Evolutionary conservation across 805 yeast genomes (phyloP).

Genomic region (Candida odintsovae): DNA sequence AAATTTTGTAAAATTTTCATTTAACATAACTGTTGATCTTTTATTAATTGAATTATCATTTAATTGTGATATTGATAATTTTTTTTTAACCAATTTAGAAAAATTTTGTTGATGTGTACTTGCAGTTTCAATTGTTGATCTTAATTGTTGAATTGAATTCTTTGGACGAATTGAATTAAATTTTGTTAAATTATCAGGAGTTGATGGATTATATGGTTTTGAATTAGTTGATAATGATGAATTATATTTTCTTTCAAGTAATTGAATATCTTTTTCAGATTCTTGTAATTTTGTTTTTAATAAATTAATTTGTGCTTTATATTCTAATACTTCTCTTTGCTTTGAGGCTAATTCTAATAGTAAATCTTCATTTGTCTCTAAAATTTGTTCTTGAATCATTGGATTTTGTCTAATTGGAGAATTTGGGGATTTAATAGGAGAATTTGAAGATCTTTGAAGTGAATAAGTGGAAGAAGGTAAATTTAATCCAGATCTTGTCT

Average conservation of each 20-base stretch:
- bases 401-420: neutral
- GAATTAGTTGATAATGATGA: neutral
- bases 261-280: slow-evolving; percentile 33
- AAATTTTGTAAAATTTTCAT: slow-evolving; percentile 16
- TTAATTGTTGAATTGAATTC: slow-evolving; percentile 11
- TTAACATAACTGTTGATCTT: slow-evolving; percentile 1
- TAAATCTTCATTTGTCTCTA: slow-evolving; percentile 16
- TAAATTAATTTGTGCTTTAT: slow-evolving; percentile 34
- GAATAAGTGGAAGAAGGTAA: slow-evolving; percentile 3
- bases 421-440: neutral
- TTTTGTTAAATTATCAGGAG: neutral
- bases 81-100: slow-evolving; percentile 14
- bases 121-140: slow-evolving; percentile 5
- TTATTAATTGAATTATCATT: slow-evolving; percentile 1
- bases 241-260: slow-evolving; percentile 29
- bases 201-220: neutral
- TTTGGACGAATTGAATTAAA: slow-evolving; percentile 6
- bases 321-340: slow-evolving; percentile 46
- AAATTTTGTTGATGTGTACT: slow-evolving; percentile 13
- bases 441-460: slow-evolving; percentile 4
- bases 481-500: slow-evolving; percentile 5
- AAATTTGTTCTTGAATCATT: neutral
- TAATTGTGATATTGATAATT: slow-evolving; percentile 18
- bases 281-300: slow-evolving; percentile 32
- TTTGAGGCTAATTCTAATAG: slow-evolving; percentile 41